Base-by-base conservation (phyloP, 1,284 basidiomycete genomes). In the Ceraceosorus guamensis region DNA sequence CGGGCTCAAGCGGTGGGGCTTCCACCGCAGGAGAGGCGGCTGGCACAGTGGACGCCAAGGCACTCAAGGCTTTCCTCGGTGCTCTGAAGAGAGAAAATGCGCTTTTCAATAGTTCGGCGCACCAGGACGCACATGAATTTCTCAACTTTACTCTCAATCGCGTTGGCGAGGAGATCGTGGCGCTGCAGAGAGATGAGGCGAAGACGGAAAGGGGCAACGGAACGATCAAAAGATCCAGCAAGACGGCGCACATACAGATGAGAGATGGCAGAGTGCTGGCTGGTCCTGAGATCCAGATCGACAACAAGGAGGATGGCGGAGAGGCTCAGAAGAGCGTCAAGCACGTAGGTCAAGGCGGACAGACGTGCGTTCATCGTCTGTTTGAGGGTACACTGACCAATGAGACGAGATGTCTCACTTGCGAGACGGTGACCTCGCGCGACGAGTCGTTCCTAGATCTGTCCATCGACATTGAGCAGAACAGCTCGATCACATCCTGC, bases 381-480 rank as follows among this genome's bases (percentile, higher is more conserved):
- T 98, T 97, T 68, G 89, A 97, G 76, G 93, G 95, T 31, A 82
- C 85, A 2, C 78, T 97, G 60, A 96, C 92, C 13, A 96, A 91
- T 77, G 95, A 98, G 80, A 98, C 93, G 16, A 84, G 91, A 33
- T 98, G 93, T 78, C 80, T 98, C 59, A 93, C 91, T 13, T 98
- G 93, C 82, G 93, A 98, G 52, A 71, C 70, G 18, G 68, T 63
- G 52, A 95, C 92, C 2, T 88, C 89, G 14, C 85, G 95, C 37
- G 93, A 97, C 75, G 93, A 98, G 77, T 85, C 86, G 7, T 98
- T 98, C 78, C 82, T 98, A 53, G 95, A 98, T 79, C 81, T 98
- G 30, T 96, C 91, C 6, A 91, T 98, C 77, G 93, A 98, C 77
- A 97, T 98, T 64, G 91, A 96, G 75, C 89, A 93, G 77, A 93